These are phyloP conservation scores for Pterulicium gracile DNA, from an alignment of 1,284 basidiomycete species.

Conservation along the genomic window DNA sequence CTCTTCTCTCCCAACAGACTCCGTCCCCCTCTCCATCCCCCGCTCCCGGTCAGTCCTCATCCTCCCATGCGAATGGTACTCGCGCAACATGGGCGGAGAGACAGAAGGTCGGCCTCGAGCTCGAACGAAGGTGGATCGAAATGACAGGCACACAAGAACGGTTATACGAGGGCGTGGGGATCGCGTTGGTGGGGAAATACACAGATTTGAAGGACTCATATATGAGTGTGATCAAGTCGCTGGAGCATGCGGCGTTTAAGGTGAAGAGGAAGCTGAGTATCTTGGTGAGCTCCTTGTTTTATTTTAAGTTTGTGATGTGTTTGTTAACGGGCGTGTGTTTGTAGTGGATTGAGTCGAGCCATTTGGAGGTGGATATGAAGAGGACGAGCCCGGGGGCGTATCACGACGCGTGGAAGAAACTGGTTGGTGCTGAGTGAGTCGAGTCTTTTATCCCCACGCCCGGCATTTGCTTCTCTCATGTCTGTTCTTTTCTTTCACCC, in stretches of 20 bases:
- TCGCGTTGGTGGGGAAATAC: constrained; percentile 97
- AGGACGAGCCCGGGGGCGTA: constrained; percentile 78
- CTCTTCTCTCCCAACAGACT: not conserved
- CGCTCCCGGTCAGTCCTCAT: not conserved
- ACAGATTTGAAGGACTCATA: constrained; percentile 97
- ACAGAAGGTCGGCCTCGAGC: constrained; percentile 45
- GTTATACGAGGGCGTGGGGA: constrained; percentile 83
- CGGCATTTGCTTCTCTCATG: constrained; percentile 1
- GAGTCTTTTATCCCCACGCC: constrained; percentile 1
- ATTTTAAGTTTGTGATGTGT: constrained; percentile 6
- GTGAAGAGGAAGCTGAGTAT: constrained; percentile 78
- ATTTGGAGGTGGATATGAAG: constrained; percentile 79
- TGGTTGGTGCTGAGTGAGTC: constrained; percentile 81
- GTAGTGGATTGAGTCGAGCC: constrained; percentile 96
- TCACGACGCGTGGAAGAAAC: constrained; percentile 91
- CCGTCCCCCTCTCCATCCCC: not conserved
- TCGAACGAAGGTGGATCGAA: constrained; percentile 74
- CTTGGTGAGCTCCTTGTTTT: constrained; percentile 37
- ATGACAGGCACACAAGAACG: constrained; percentile 84
- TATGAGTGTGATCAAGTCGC: constrained; percentile 95
- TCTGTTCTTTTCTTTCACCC: constrained; percentile 2
- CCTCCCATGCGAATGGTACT: no score
- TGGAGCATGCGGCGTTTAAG: constrained; percentile 94
- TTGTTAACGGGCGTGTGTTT: constrained; percentile 5
- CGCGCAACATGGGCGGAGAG: no score